These are phyloP conservation scores for Actinomortierella ambigua DNA, from an alignment of 371 early-diverging fungal genomes.

Conservation along the genomic window DNA sequence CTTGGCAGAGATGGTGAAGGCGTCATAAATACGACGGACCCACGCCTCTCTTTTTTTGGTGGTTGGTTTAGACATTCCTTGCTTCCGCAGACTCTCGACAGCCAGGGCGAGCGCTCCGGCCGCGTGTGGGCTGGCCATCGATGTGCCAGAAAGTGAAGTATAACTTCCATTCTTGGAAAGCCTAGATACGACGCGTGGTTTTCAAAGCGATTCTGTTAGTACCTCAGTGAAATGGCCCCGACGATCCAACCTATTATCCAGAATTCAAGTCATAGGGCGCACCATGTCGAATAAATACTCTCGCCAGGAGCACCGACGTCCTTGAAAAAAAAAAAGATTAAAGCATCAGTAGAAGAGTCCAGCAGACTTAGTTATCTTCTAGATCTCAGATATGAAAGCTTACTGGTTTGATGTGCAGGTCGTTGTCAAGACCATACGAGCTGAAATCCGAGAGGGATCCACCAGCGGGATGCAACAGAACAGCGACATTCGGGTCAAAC, in stretches of 20 bases:
- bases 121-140: slow-evolving; percentile 62
- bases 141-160: slow-evolving; percentile 51
- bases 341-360: not conserved
- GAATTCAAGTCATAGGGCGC: not conserved
- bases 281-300: slow-evolving; percentile 41
- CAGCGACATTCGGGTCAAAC: slow-evolving; percentile 1
- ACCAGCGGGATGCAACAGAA: slow-evolving; percentile 20
- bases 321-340: not conserved
- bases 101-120: slow-evolving; percentile 62
- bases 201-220: too few relatives aligned
- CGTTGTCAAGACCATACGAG: slow-evolving; percentile 35
- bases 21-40: slow-evolving; percentile 15
- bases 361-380: not conserved
- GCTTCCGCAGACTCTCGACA: slow-evolving; percentile 7
- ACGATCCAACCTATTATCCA: not conserved
- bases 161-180: slow-evolving; percentile 20
- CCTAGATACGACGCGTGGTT: slow-evolving; percentile 3
- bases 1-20: slow-evolving; percentile 20
- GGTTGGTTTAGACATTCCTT: not conserved
- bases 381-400: not conserved
- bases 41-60: not conserved
- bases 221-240: not conserved
- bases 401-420: slow-evolving; percentile 37
- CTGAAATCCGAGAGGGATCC: slow-evolving; percentile 20
- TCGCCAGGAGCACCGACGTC: slow-evolving; percentile 39